Percentiles rank a stretch among this genome's conserved stretches.
Evolutionary conservation across 2,329 filamentous ascomycete genomes (phyloP).

Genomic region (Colletotrichum sp.): DNA sequence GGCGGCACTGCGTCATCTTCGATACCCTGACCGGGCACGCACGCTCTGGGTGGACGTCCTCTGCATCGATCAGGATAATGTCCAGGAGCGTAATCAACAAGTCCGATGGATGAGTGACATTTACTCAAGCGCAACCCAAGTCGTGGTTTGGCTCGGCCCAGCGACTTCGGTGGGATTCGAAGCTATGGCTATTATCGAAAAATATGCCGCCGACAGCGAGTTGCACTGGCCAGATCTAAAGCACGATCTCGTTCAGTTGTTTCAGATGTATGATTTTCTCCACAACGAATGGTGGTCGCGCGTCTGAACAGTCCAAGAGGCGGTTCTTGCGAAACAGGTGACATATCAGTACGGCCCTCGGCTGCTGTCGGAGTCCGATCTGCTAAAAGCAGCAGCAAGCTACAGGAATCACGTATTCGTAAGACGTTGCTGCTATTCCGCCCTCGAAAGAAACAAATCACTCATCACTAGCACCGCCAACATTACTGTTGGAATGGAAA

Average conservation of each 20-base stretch:
- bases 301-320: background rate
- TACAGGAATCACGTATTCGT: accelerated
- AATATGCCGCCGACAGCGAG: background rate
- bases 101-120: background rate
- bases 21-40: background rate
- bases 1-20: background rate
- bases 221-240: background rate
- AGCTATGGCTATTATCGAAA: background rate
- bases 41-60: background rate
- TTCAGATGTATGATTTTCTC: background rate
- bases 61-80: background rate
- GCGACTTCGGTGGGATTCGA: accelerated
- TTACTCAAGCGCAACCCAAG: background rate
- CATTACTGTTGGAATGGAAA: background rate
- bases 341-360: background rate
- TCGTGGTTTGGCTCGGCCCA: background rate
- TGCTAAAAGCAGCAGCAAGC: background rate
- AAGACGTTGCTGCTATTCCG: background rate
- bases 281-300: background rate
- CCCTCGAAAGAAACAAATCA: background rate
- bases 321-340: background rate
- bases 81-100: background rate
- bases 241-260: background rate
- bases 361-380: background rate
- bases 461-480: accelerated